These are phyloP conservation scores for Beauveria brongniartii DNA, from an alignment of 2,329 filamentous ascomycete genomes.

Conservation along the genomic window DNA sequence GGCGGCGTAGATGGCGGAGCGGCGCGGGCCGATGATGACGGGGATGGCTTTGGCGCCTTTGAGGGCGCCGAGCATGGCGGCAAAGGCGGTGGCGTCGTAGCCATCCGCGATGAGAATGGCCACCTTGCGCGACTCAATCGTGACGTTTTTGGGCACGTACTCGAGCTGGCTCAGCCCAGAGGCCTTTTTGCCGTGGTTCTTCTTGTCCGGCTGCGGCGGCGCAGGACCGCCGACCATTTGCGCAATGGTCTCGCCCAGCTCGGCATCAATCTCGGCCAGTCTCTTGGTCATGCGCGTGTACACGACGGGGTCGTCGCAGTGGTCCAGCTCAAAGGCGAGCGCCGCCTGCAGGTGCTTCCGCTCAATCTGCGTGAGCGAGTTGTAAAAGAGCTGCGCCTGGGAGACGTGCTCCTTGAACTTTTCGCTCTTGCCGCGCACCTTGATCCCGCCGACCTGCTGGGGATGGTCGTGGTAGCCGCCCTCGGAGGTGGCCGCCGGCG, in stretches of 20 bases:
- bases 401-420: slow-evolving; percentile 74
- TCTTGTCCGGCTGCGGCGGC: slow-evolving; percentile 41
- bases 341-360: slow-evolving; percentile 64
- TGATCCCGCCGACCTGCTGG: slow-evolving; percentile 59
- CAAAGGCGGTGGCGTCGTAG: slow-evolving; percentile 59
- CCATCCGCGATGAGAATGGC: slow-evolving; percentile 73
- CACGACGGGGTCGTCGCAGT: slow-evolving; percentile 71
- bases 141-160: slow-evolving; percentile 53
- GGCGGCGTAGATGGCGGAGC: slow-evolving; percentile 56
- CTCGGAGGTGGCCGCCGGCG: slow-evolving; percentile 53
- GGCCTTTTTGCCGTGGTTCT: slow-evolving; percentile 62
- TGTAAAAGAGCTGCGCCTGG: slow-evolving; percentile 78
- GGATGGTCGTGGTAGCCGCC: slow-evolving; percentile 61
- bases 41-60: slow-evolving; percentile 56
- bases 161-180: slow-evolving; percentile 62
- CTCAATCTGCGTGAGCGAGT: slow-evolving; percentile 62
- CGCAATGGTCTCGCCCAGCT: slow-evolving; percentile 60
- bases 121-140: slow-evolving; percentile 62
- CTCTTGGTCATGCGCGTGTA: slow-evolving; percentile 63
- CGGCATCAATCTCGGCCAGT: slow-evolving; percentile 63
- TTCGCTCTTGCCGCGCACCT: slow-evolving; percentile 56
- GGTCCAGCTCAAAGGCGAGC: slow-evolving; percentile 68
- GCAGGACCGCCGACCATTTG: slow-evolving; percentile 57
- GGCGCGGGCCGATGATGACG: slow-evolving; percentile 62
- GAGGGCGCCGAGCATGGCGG: slow-evolving; percentile 55